phyloP scores from a whole-genome alignment of 225 moss, liverwort and hornwort genomes.

The Neckera pumila region DNA sequence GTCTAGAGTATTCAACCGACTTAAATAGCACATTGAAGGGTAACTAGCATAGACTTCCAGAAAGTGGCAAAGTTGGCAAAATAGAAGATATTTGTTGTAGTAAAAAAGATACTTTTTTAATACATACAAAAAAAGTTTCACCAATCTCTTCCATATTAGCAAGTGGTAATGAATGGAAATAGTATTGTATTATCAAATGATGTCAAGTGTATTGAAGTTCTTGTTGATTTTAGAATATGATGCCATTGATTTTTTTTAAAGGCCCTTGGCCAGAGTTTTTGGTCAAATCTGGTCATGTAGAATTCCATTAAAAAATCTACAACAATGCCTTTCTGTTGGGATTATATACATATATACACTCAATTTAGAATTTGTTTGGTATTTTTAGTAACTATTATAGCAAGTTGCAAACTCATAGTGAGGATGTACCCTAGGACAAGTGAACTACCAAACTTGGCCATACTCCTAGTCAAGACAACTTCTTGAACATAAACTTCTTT shows the following conservation, averaged over 20 bases:
- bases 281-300: neutral
- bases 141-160: too few species aligned
- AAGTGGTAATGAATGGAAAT: neutral
- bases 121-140: too few species aligned
- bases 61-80: neutral
- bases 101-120: neutral
- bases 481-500: neutral
- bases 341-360: too few species aligned
- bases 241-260: neutral
- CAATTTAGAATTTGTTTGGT: neutral
- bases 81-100: neutral
- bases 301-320: too few species aligned
- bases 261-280: neutral
- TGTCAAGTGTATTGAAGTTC: neutral
- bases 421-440: neutral
- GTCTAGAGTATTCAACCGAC: neutral
- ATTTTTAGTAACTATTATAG: neutral
- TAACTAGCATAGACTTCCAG: neutral
- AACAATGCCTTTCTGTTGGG: neutral
- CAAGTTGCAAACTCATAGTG: neutral
- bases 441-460: neutral
- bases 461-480: neutral
- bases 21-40: neutral
- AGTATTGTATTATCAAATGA: neutral
- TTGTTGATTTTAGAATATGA: fast-evolving